Conservation (phyloP, 1,139 yeast species). For the Diutina siamensis region DNA sequence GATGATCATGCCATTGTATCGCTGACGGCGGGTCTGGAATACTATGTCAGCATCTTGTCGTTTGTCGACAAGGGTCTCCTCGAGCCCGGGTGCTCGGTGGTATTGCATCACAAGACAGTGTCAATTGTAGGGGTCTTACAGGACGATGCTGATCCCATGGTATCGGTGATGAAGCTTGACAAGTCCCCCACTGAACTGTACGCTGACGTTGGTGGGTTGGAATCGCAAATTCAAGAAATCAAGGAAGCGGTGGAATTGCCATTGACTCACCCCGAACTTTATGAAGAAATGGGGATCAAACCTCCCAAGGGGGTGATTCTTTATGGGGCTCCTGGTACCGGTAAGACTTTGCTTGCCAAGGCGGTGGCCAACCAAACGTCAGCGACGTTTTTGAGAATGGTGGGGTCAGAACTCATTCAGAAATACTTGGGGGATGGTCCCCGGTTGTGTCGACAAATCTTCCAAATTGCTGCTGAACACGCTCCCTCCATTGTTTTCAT, state of each 20-base stretch:
- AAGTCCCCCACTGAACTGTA: conserved; percentile 96
- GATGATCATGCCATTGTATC: conserved; percentile 99
- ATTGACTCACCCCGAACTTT: conserved; percentile 91
- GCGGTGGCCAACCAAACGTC: conserved; percentile 98
- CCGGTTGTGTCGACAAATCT: conserved; percentile 83
- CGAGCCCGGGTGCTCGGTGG: conserved; percentile 97
- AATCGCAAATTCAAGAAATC: conserved; percentile 91
- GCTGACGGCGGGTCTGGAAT: conserved; percentile 92
- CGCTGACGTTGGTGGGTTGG: conserved; percentile 97
- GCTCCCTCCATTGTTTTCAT: conserved; percentile 97
- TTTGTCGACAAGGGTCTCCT: conserved; percentile 93
- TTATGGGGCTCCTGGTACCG: conserved; percentile 99
- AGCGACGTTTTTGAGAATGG: conserved; percentile 92
- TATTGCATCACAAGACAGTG: conserved; percentile 90
- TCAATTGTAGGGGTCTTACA: conserved; percentile 91
- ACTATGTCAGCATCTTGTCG: conserved; percentile 91
- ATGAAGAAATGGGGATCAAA: conserved; percentile 98
- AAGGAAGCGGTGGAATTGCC: conserved; percentile 98
- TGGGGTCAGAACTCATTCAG: conserved; percentile 93
- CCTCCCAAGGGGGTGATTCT: conserved; percentile 98
- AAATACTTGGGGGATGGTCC: conserved; percentile 98
- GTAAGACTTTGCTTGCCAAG: conserved; percentile 91
- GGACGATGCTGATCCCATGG: conserved; percentile 98
- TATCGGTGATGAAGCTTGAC: conserved; percentile 93
- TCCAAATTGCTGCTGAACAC: conserved; percentile 93